phyloP scores from a whole-genome alignment of 352 stramenopile genomes.

The Phytophthora palmivora region DNA sequence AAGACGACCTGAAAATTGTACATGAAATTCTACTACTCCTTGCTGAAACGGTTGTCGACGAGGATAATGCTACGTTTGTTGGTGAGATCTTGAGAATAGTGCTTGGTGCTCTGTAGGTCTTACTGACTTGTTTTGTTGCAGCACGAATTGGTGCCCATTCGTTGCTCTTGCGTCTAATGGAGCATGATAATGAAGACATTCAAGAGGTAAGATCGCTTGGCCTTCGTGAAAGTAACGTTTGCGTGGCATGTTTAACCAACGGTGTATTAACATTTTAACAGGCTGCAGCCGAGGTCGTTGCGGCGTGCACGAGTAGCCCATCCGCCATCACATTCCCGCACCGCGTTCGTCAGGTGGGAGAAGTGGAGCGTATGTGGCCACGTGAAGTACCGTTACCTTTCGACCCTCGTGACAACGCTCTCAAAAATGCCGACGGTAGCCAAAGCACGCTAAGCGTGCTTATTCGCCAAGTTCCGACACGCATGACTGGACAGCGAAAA shows the following conservation, averaged over 20 bases:
- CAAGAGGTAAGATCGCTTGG: conserved; percentile 53
- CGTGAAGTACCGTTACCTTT: conserved; percentile 62
- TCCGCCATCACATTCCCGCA: conserved; percentile 76
- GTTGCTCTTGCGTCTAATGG: conserved; percentile 78
- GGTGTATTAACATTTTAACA: conserved; percentile 31
- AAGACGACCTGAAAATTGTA: conserved; percentile 47
- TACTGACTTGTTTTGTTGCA: conserved; percentile 22
- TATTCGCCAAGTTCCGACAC: conserved; percentile 80
- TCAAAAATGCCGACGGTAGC: conserved; percentile 26
- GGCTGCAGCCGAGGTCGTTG: conserved; percentile 72
- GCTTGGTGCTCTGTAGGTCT: background rate
- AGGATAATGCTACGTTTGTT: conserved; percentile 84
- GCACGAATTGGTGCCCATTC: conserved; percentile 71
- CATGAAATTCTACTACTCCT: conserved; percentile 48
- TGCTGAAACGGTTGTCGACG: conserved; percentile 65
- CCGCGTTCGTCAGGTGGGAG: conserved; percentile 65
- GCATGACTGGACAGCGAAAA: conserved; percentile 89
- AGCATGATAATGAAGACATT: conserved; percentile 78
- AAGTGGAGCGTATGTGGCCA: conserved; percentile 62
- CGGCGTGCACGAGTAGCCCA: conserved; percentile 66
- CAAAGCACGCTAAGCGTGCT: conserved; percentile 57
- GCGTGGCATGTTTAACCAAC: conserved; percentile 1
- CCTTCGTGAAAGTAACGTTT: background rate
- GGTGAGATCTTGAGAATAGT: conserved; percentile 44
- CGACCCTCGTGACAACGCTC: conserved; percentile 57